Evolutionary conservation across 169 alveolate species (phyloP), one percentile per base, ranked within the genome.

Genomic region (Besnoitia besnoiti): DNA sequence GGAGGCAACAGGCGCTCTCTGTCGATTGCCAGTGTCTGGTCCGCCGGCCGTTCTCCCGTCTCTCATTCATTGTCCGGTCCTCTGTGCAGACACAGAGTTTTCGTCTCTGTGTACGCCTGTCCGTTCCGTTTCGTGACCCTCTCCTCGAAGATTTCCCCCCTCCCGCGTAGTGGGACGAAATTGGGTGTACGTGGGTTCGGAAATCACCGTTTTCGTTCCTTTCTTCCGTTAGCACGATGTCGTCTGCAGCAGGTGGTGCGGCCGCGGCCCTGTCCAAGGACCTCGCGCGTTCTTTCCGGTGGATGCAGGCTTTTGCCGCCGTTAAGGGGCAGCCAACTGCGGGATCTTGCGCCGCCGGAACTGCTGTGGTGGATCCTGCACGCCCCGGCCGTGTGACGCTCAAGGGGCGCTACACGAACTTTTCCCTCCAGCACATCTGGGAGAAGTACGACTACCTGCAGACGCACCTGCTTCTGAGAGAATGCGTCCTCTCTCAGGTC

Each of bases 321-420:
- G 92, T 42, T 39, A 33, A 88, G 87, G 39, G 77, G 49, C 10
- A 62, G 73, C 37, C 85, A 19, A 35, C 92, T 35, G 62, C 92
- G 39, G 76, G 87, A 39, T 30, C 50, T 14, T 12, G 91, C 84
- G 61, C 91, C 5, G 61, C 85, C 44, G 91, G 61, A 40, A 73
- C 85, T 42, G 91, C 91, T 5, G 84, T 46, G 37, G 84, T 67
- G 12, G 80, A 21, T 5, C 40, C 91, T 21, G 91, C 37, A 46
- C 85, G 39, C 3, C 59, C 91, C n/a, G 73, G 42, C 7, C 62
- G 67, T 75, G 87, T 88, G 37, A 35, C 49, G 24, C 61, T 73
- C 55, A 73, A 62, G 80, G 92, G 92, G 39, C 46, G 94, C 21
- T 91, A 85, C 89, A 91, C 94, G n/a, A 91, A 91, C 92, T 91